These are phyloP conservation scores for Allium fistulosum DNA, from an alignment of 106 monocot genomes.

Conservation along the genomic window DNA sequence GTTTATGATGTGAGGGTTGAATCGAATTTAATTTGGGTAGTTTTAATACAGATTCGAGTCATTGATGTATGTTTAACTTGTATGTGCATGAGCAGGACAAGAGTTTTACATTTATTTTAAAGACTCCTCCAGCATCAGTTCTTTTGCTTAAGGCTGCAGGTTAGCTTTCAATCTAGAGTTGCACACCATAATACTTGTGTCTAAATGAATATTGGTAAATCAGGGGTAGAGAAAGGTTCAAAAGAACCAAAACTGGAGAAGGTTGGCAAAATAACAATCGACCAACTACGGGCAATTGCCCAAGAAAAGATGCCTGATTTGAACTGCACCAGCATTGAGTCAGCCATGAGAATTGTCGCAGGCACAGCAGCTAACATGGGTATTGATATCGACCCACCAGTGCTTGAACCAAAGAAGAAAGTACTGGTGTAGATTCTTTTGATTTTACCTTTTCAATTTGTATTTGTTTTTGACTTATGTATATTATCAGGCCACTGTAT, in stretches of 20 bases:
- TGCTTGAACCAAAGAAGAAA: slow-evolving; percentile 77
- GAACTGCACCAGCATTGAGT: slow-evolving; percentile 75
- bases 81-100: slow-evolving; percentile 52
- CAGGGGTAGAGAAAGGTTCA: slow-evolving; percentile 87
- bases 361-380: slow-evolving; percentile 99
- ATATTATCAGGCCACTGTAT: too few species aligned
- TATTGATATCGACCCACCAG: slow-evolving; percentile 82
- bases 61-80: too few species aligned
- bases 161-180: slow-evolving; percentile 3
- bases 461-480: too few species aligned
- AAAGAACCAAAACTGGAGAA: slow-evolving; percentile 78
- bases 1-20: slow-evolving; percentile 77
- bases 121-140: slow-evolving; percentile 97
- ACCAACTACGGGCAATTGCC: slow-evolving; percentile 75
- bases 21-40: background rate
- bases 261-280: slow-evolving; percentile 78
- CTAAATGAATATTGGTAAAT: background rate
- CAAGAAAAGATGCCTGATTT: slow-evolving; percentile 87
- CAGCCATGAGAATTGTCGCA: slow-evolving; percentile 94
- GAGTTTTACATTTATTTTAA: slow-evolving; percentile 95
- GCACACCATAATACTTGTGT: background rate
- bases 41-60: background rate
- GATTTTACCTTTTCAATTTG: too few species aligned
- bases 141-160: slow-evolving; percentile 96
- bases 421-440: slow-evolving; percentile 29